Percentiles rank a stretch among this genome's conserved stretches.
These are phyloP conservation scores for Saccharomycopsis synnaedendra DNA, from an alignment of 805 yeast species.

Conservation along the genomic window DNA sequence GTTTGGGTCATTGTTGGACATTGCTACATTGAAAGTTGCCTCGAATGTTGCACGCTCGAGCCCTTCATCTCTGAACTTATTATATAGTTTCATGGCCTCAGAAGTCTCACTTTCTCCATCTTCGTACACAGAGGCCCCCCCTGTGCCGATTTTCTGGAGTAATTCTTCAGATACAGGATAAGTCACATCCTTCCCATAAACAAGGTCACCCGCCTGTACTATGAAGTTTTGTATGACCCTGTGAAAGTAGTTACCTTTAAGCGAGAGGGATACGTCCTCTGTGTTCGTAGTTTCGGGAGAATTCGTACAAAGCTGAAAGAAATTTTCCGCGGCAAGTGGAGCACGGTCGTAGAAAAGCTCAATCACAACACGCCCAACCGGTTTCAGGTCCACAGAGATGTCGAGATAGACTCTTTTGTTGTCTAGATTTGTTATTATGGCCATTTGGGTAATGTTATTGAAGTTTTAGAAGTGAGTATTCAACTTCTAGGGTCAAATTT, in stretches of 20 bases:
- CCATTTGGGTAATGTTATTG: constrained; percentile 1
- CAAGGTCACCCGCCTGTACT: constrained; percentile 57
- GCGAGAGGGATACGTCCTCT: constrained; percentile 22
- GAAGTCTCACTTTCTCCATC: constrained; percentile 21
- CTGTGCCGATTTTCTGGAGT: constrained; percentile 24
- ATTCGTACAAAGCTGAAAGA: constrained; percentile 34
- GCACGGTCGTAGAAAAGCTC: constrained; percentile 40
- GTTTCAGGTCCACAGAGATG: constrained; percentile 30
- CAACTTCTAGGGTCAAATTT: no score
- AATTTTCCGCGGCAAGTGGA: constrained; percentile 45
- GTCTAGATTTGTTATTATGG: constrained; percentile 3
- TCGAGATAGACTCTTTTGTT: constrained; percentile 34
- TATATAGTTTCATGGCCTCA: constrained; percentile 22
- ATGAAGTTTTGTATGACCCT: constrained; percentile 58
- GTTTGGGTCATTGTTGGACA: constrained; percentile 49
- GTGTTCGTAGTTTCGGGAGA: constrained; percentile 19
- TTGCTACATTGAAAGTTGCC: constrained; percentile 40
- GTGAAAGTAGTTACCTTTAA: constrained; percentile 41
- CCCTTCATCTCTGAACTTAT: constrained; percentile 50
- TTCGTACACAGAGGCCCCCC: constrained; percentile 34
- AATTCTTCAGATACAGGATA: constrained; percentile 17
- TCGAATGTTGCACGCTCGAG: constrained; percentile 26
- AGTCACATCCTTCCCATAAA: constrained; percentile 26
- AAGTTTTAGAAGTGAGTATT: not conserved
- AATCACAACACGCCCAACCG: constrained; percentile 49